These are phyloP conservation scores for Penicillium glabrum DNA, from an alignment of 2,329 filamentous ascomycete genomes.

Conservation along the genomic window DNA sequence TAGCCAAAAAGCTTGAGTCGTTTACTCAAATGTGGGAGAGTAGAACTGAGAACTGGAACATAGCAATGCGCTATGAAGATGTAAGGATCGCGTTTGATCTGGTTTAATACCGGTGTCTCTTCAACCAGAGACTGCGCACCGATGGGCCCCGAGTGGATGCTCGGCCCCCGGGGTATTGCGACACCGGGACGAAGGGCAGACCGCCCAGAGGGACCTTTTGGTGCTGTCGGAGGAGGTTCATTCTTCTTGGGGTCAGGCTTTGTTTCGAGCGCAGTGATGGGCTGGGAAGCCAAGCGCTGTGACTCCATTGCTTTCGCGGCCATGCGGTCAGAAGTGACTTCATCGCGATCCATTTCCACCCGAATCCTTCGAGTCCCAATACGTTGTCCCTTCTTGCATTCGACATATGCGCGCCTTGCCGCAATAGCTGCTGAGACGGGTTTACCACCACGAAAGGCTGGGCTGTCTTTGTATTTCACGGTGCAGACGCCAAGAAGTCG, in stretches of 20 bases:
- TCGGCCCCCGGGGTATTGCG: slow-evolving; percentile 37
- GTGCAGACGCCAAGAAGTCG: slow-evolving; percentile 92
- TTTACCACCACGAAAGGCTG: slow-evolving; percentile 50
- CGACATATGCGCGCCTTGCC: slow-evolving; percentile 73
- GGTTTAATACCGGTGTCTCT: slow-evolving; percentile 63
- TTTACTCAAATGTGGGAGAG: slow-evolving; percentile 86
- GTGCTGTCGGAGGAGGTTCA: slow-evolving; percentile 77
- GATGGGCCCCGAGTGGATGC: background rate
- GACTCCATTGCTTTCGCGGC: slow-evolving; percentile 72
- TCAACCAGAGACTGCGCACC: slow-evolving; percentile 58
- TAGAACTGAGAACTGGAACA: slow-evolving; percentile 82
- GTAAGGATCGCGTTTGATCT: slow-evolving; percentile 78
- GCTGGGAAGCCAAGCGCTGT: slow-evolving; percentile 56
- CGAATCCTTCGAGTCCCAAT: slow-evolving; percentile 76
- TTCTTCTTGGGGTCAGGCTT: slow-evolving; percentile 49
- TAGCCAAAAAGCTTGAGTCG: slow-evolving; percentile 80
- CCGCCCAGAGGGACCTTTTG: slow-evolving; percentile 74
- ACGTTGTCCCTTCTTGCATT: slow-evolving; percentile 72
- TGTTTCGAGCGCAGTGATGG: slow-evolving; percentile 23
- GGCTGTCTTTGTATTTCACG: slow-evolving; percentile 79
- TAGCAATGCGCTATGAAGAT: slow-evolving; percentile 85
- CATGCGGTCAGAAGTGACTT: slow-evolving; percentile 75
- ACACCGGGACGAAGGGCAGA: slow-evolving; percentile 36
- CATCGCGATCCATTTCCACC: slow-evolving; percentile 87
- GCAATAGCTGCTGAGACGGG: slow-evolving; percentile 72